Conservation (phyloP, 176 grass and related monocot genomes). For the Leersia perrieri region DNA sequence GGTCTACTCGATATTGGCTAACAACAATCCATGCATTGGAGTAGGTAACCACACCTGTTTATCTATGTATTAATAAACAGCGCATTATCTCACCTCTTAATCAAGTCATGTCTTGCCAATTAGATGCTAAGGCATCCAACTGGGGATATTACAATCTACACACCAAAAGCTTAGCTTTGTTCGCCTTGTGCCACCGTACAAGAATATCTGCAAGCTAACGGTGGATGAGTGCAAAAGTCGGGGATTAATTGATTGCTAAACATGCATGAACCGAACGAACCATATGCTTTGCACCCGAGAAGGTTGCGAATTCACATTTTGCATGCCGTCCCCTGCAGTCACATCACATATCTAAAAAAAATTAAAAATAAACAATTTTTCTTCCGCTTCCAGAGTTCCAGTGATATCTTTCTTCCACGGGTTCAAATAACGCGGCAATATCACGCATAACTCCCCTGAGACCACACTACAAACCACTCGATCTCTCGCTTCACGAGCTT, state of each 20-base stretch:
- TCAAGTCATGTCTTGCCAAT: no score
- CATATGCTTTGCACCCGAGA: background rate
- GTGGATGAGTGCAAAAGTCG: no score
- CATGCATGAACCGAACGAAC: background rate
- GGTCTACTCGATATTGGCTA: background rate
- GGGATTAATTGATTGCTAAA: background rate
- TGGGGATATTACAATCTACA: background rate
- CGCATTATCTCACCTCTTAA: background rate
- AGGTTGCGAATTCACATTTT: conserved; percentile 16
- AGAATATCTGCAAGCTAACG: no score
- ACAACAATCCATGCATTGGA: background rate
- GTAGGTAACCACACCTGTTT: background rate
- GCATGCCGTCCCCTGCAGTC: background rate
- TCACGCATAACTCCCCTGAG: background rate
- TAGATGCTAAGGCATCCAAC: no score
- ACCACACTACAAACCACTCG: background rate
- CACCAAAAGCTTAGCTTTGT: background rate
- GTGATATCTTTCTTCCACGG: background rate
- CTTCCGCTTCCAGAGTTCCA: background rate
- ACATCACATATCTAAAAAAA: no score
- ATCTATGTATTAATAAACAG: background rate
- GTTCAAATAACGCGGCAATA: conserved; percentile 19
- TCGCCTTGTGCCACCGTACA: background rate
- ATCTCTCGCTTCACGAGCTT: background rate
- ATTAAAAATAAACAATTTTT: no score